These are phyloP conservation scores for Arthrobotrys pseudoclavata DNA, from an alignment of 2,329 filamentous ascomycete species.

Conservation along the genomic window DNA sequence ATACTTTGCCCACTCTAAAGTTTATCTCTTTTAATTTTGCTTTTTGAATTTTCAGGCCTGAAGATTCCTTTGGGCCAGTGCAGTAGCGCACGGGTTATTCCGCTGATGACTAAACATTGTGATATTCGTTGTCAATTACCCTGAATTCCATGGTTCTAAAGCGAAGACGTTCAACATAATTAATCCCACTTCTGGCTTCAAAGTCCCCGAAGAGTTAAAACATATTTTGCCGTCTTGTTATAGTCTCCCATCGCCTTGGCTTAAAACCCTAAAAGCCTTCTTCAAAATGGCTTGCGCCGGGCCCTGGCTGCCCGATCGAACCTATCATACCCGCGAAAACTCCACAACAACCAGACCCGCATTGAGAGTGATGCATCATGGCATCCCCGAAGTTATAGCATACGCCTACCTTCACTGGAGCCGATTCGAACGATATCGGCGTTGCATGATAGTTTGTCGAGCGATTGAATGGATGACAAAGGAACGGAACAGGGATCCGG, in stretches of 20 bases:
- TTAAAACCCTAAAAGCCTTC: too few relatives aligned
- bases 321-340: slow-evolving; percentile 22
- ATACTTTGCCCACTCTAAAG: too few relatives aligned
- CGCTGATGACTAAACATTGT: not conserved
- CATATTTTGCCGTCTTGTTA: too few relatives aligned
- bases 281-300: slow-evolving; percentile 12
- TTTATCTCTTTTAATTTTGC: too few relatives aligned
- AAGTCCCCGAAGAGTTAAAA: too few relatives aligned
- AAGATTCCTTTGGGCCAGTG: too few relatives aligned
- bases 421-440: slow-evolving; percentile 20
- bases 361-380: slow-evolving; percentile 17
- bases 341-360: slow-evolving; percentile 13
- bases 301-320: slow-evolving; percentile 24
- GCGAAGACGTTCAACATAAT: not conserved
- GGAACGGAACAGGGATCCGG: slow-evolving; percentile 7
- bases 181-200: not conserved
- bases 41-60: not conserved
- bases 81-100: not conserved
- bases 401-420: slow-evolving; percentile 21
- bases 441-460: slow-evolving; percentile 20
- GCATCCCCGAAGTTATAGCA: slow-evolving; percentile 19
- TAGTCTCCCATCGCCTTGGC: too few relatives aligned
- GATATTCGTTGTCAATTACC: not conserved
- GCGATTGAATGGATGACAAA: slow-evolving; percentile 21
- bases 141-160: not conserved